These are phyloP conservation scores for Russula foetens DNA, from an alignment of 768 basidiomycete genomes.

Conservation along the genomic window DNA sequence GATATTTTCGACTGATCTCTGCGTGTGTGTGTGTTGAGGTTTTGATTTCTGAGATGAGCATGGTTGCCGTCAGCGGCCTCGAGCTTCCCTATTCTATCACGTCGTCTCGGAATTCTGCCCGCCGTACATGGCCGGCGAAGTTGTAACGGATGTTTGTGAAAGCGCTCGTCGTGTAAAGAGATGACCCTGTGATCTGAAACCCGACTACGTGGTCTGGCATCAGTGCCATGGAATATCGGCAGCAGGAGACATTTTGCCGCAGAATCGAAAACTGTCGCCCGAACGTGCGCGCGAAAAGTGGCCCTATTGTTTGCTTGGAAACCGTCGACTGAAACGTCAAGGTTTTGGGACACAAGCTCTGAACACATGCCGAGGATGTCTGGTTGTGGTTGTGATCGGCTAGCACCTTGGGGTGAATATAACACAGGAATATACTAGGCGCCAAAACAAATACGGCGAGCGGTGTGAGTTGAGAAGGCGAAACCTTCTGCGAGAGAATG, in stretches of 20 bases:
- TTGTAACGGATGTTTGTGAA: neutral
- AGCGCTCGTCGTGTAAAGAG: neutral
- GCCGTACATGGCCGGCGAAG: neutral
- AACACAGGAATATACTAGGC: neutral
- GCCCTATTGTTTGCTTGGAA: neutral
- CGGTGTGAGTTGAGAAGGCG: neutral
- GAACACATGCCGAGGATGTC: neutral
- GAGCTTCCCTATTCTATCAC: neutral
- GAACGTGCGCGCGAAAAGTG: too few species aligned
- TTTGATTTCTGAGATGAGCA: neutral
- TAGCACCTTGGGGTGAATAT: too few species aligned
- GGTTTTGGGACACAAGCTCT: neutral
- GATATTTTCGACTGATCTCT: neutral
- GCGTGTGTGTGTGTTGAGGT: too few species aligned
- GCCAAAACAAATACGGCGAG: neutral
- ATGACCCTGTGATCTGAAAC: neutral
- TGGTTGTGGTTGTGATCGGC: too few species aligned
- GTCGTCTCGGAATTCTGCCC: neutral
- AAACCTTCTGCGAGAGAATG: neutral
- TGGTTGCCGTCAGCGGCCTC: neutral
- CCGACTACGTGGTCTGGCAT: neutral
- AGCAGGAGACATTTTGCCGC: neutral
- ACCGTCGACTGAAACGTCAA: neutral
- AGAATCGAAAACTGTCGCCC: too few species aligned
- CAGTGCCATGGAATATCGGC: neutral